These are phyloP conservation scores for Marsdenia floribunda DNA, from an alignment of 257 asterid genomes.

Conservation along the genomic window DNA sequence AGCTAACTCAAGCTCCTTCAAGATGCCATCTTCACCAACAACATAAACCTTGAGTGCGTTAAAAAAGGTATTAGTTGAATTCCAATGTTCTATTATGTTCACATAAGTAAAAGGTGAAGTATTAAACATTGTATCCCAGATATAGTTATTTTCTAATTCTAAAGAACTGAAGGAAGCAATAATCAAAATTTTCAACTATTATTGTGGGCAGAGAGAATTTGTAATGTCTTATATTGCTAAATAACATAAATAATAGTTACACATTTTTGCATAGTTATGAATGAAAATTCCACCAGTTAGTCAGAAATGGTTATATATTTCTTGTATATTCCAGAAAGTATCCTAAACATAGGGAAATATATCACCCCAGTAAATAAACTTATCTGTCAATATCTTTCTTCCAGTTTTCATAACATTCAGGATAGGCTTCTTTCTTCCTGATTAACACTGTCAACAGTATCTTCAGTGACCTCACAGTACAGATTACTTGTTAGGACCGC, in stretches of 20 bases:
- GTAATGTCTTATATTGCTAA: not conserved
- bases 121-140: not conserved
- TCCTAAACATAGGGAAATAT: not conserved
- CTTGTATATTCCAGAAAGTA: too few species aligned
- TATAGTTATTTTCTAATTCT: not conserved
- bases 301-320: not conserved
- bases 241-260: not conserved
- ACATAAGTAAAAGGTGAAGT: not conserved
- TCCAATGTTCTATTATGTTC: not conserved
- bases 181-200: not conserved
- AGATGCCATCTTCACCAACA: slow-evolving; percentile 94
- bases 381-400: not conserved
- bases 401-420: not conserved
- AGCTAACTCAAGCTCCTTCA: slow-evolving; percentile 88
- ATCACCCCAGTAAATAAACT: not conserved
- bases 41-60: slow-evolving; percentile 65
- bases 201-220: not conserved
- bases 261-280: not conserved
- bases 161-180: not conserved
- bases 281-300: not conserved
- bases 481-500: too few species aligned
- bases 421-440: not conserved
- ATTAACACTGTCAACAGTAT: not conserved
- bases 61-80: slow-evolving; percentile 16
- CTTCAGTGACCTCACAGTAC: not conserved